Conservation (phyloP, 306 rosid species). For the Dalbergia cochinchinensis region DNA sequence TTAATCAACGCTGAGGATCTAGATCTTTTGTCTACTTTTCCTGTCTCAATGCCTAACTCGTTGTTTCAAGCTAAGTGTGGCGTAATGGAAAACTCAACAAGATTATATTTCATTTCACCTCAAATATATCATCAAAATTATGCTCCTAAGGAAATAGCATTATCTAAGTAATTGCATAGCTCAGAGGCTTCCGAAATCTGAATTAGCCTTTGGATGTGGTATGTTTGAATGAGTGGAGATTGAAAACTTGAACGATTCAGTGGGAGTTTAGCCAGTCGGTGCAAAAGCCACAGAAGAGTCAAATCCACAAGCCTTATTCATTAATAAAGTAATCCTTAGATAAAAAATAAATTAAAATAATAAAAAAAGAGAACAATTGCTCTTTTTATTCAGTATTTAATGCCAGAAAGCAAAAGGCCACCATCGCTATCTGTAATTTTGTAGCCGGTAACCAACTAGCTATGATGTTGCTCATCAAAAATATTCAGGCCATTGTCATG, state of each 20-base stretch:
- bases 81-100: neutral
- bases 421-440: neutral
- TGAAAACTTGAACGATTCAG: neutral
- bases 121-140: slow-evolving; percentile 7
- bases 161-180: neutral
- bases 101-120: slow-evolving; percentile 26
- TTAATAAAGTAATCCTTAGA: neutral
- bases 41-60: neutral
- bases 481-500: neutral
- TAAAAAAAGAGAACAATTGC: neutral
- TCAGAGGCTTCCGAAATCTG: neutral
- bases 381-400: neutral
- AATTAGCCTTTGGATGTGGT: neutral
- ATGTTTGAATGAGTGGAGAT: neutral
- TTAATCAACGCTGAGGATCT: neutral
- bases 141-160: neutral
- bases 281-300: neutral
- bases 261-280: neutral
- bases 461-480: slow-evolving; percentile 3
- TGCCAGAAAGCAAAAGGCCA: neutral
- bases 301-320: neutral
- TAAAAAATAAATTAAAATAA: neutral
- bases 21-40: neutral
- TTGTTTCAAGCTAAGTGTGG: neutral
- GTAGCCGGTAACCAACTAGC: neutral